Conservation (phyloP, 1,284 basidiomycete genomes). For the Veloboletus limbatus region DNA sequence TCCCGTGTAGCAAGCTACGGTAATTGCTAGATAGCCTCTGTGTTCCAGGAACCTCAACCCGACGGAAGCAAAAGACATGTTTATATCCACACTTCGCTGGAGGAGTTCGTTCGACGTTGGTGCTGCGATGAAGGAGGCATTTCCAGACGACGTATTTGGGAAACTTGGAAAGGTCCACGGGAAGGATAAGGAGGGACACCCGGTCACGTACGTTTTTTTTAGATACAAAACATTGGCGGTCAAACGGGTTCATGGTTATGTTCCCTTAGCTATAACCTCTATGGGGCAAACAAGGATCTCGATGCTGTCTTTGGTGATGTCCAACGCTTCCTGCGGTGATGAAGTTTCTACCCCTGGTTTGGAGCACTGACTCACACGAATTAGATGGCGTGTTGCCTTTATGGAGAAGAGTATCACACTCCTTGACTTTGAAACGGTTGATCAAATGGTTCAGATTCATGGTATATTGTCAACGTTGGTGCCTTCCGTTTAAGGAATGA, state of each 20-base stretch:
- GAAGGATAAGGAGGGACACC: constrained; percentile 62
- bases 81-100: constrained; percentile 70
- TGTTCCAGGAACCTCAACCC: constrained; percentile 51
- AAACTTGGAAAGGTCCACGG: constrained; percentile 63
- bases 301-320: constrained; percentile 70
- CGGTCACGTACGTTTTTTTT: constrained; percentile 53
- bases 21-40: neutral
- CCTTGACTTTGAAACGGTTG: constrained; percentile 69
- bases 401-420: constrained; percentile 66
- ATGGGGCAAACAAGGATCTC: constrained; percentile 62
- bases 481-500: neutral
- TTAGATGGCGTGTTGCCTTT: constrained; percentile 71
- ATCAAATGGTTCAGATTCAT: constrained; percentile 74
- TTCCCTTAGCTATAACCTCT: constrained; percentile 63
- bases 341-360: neutral
- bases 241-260: neutral
- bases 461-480: constrained; percentile 39
- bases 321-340: constrained; percentile 65
- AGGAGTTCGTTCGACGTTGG: constrained; percentile 66
- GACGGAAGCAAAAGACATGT: constrained; percentile 56
- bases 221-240: constrained; percentile 6
- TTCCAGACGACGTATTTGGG: constrained; percentile 64
- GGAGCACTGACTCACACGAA: neutral
- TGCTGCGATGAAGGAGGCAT: constrained; percentile 57
- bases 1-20: neutral